Percentiles rank a stretch among this genome's conserved stretches.
These are phyloP conservation scores for Arctium minus DNA, from an alignment of 129 eudicot genomes.

Conservation along the genomic window DNA sequence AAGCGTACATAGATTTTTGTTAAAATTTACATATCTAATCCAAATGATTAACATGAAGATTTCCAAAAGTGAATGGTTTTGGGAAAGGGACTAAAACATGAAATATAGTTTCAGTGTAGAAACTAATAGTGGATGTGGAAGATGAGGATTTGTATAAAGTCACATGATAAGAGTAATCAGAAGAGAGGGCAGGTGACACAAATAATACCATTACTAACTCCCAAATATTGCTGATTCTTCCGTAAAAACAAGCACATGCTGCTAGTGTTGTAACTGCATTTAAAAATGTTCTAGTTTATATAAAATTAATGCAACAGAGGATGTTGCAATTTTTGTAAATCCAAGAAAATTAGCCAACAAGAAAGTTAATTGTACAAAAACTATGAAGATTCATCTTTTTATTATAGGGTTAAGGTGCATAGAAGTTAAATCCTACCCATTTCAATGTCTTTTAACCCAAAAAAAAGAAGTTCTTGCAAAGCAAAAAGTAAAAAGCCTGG, in stretches of 20 bases:
- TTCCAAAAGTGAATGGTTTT: neutral
- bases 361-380: neutral
- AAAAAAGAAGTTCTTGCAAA: no score
- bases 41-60: neutral
- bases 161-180: neutral
- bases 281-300: neutral
- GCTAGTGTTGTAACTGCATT: slow-evolving; percentile 1
- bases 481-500: no score
- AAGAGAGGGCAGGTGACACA: slow-evolving; percentile 1
- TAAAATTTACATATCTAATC: neutral
- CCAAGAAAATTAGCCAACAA: neutral
- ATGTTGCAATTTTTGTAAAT: neutral
- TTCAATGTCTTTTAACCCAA: no score
- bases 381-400: no score
- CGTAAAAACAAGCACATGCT: slow-evolving; percentile 14
- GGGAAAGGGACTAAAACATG: neutral
- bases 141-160: neutral
- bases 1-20: neutral
- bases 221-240: slow-evolving; percentile 20
- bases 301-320: neutral
- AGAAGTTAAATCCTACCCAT: no score
- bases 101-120: neutral
- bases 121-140: neutral
- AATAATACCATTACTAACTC: slow-evolving; percentile 7
- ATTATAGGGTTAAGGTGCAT: neutral